Base-by-base conservation (phyloP, 2,329 filamentous ascomycete species). In the Thermomyces lanuginosus region DNA sequence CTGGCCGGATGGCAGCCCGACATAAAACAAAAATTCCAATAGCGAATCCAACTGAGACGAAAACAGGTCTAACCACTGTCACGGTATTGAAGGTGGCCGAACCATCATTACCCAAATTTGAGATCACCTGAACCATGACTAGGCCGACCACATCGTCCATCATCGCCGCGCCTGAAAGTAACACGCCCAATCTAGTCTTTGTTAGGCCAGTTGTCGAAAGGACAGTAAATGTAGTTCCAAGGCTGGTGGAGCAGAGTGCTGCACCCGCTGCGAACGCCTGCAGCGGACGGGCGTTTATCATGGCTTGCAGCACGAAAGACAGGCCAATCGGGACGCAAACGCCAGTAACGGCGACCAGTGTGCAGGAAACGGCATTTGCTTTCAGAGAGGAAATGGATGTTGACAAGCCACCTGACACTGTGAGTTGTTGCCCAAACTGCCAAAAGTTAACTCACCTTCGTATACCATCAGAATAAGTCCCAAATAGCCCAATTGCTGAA, bases 101-200 rank as follows among this genome's bases (percentile, higher is more conserved):
- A 3, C 34, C 28, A 22, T 34, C 38, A 23, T 45, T 28, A 49
- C 75, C 63, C 0, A 86, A 55, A 24, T 72, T 73, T 0, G 74
- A 67, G 12, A 89, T 74, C 23, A 86, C 64, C 37, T 80, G 69
- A 0, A 82, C 74, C 68, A 86, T 76, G 5, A 84, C 68, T 6
- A 86, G 54, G 0, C 77, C 78, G 1, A 79, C 65, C 0, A 86
- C 72, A 50, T 89, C 79, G 43, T 89, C 80, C 53, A 89, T 68
- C 68, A 89, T 79, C 0, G 79, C 80, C 1, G 77, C 78, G 32
- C 68, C 73, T 2, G 69, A 68, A 1, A 83, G 59, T 0, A 89
- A 66, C 6, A 52, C 70, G 30, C 55, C 80, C 0, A 74, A 44
- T 2, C 67, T 52, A 6, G 63, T 71, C 2, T 54, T 45, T n/a